Percentiles rank a stretch among this genome's conserved stretches.
Evolutionary conservation across 2,329 filamentous ascomycete genomes (phyloP).

Genomic region (Dactylellina cionopaga): DNA sequence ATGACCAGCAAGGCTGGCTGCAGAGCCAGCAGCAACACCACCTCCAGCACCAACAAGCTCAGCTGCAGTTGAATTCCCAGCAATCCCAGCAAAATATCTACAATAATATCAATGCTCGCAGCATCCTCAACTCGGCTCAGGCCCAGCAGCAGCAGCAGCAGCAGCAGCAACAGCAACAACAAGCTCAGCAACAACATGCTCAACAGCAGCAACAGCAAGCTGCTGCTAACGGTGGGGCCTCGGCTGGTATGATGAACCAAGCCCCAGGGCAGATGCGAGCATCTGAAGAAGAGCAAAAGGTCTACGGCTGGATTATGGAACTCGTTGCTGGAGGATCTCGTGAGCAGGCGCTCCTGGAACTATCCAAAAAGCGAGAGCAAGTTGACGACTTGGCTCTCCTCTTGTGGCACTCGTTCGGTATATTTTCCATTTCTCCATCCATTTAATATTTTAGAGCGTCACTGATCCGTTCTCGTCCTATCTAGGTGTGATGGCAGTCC

Average conservation of each 20-base stretch:
- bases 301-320: conserved; percentile 57
- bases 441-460: background rate
- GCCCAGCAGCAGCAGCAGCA: conserved; percentile 41
- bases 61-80: conserved; percentile 45
- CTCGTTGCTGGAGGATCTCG: conserved; percentile 67
- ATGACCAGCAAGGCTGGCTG: conserved; percentile 56
- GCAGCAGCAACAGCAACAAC: conserved; percentile 26
- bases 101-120: conserved; percentile 38
- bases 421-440: conserved; percentile 58
- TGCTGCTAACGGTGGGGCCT: conserved; percentile 61
- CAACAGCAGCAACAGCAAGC: conserved; percentile 67
- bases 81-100: conserved; percentile 42
- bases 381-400: conserved; percentile 96
- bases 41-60: conserved; percentile 53
- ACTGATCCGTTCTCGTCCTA: conserved; percentile 49
- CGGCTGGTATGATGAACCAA: conserved; percentile 51
- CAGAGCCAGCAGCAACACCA: conserved; percentile 54
- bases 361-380: conserved; percentile 98
- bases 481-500: conserved; percentile 93
- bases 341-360: conserved; percentile 89
- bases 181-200: conserved; percentile 24
- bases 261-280: conserved; percentile 39
- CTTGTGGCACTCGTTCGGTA: conserved; percentile 98
- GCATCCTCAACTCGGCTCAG: conserved; percentile 35
- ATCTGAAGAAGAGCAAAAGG: conserved; percentile 57